Evolutionary conservation across 176 grass and related monocot genomes (phyloP).

Genomic region (Triticum urartu): DNA sequence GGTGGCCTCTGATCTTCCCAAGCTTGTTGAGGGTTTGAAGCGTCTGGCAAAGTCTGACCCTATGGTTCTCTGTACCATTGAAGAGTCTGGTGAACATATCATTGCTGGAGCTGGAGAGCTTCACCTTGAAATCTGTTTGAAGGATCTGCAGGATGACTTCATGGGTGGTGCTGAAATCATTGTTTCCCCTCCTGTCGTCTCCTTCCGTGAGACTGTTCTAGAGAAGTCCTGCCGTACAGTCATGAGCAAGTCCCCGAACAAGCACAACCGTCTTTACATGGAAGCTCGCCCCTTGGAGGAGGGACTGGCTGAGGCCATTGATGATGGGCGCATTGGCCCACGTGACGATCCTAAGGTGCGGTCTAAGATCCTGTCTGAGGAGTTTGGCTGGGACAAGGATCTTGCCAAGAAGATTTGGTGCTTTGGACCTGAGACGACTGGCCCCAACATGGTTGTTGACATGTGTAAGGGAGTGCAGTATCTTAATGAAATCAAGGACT

Average conservation of each 20-base stretch:
- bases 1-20: constrained; percentile 69
- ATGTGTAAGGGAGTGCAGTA: constrained; percentile 96
- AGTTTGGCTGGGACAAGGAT: constrained; percentile 86
- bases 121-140: constrained; percentile 80
- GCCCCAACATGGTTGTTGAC: constrained; percentile 81
- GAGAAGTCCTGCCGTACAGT: constrained; percentile 77
- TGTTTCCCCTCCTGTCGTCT: constrained; percentile 67
- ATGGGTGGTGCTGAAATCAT: constrained; percentile 85
- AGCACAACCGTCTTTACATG: constrained; percentile 87
- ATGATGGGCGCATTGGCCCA: constrained; percentile 60
- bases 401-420: constrained; percentile 93
- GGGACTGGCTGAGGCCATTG: constrained; percentile 73
- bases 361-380: constrained; percentile 64
- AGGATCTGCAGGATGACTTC: constrained; percentile 76
- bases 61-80: constrained; percentile 71
- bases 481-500: constrained; percentile 85
- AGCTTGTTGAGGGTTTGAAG: constrained; percentile 83
- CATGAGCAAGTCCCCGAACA: constrained; percentile 83
- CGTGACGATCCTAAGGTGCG: constrained; percentile 71
- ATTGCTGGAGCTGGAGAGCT: constrained; percentile 81
- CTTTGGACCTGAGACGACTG: constrained; percentile 81
- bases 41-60: constrained; percentile 75
- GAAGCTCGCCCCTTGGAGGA: constrained; percentile 72
- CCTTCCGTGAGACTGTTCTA: constrained; percentile 86
- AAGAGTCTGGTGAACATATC: constrained; percentile 84